Conservation (phyloP, 1,139 yeast species). For the Yamadazyma spencermartinsiae region DNA sequence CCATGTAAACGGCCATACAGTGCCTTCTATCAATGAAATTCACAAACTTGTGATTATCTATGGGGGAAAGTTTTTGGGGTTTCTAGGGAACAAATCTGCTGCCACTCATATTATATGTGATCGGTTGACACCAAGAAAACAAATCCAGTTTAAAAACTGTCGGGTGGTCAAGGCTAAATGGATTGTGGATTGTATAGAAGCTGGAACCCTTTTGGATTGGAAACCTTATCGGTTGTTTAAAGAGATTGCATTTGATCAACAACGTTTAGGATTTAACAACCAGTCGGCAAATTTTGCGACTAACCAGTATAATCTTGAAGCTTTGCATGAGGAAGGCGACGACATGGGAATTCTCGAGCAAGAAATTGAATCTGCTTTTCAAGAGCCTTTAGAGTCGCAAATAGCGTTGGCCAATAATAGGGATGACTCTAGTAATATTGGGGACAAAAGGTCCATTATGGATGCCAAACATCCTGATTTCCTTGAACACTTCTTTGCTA, state of each 20-base stretch:
- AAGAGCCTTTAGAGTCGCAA: neutral
- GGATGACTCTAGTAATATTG: conserved; percentile 6
- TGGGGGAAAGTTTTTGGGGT: conserved; percentile 79
- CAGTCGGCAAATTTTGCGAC: neutral
- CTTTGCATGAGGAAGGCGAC: conserved; percentile 8
- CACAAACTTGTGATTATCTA: conserved; percentile 69
- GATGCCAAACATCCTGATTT: conserved; percentile 83
- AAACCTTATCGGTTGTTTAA: conserved; percentile 57
- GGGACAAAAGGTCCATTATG: conserved; percentile 14
- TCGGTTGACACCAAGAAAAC: conserved; percentile 73
- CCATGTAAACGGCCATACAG: conserved; percentile 84
- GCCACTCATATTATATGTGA: conserved; percentile 88
- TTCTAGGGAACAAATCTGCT: conserved; percentile 63
- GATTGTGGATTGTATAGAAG: conserved; percentile 66
- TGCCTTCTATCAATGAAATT: conserved; percentile 70
- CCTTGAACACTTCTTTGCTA: conserved; percentile 66
- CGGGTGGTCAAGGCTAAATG: conserved; percentile 82
- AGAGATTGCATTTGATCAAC: conserved; percentile 53
- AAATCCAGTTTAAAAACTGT: conserved; percentile 60
- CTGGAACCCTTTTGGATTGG: conserved; percentile 62
- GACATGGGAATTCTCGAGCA: conserved; percentile 6
- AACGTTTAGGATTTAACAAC: conserved; percentile 27
- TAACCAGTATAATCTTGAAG: conserved; percentile 7
- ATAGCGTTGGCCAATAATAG: conserved; percentile 4
- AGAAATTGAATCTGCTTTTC: conserved; percentile 7